Evolutionary conservation across 2,329 filamentous ascomycete species (phyloP).

Genomic region (Xylaria hypoxylon): DNA sequence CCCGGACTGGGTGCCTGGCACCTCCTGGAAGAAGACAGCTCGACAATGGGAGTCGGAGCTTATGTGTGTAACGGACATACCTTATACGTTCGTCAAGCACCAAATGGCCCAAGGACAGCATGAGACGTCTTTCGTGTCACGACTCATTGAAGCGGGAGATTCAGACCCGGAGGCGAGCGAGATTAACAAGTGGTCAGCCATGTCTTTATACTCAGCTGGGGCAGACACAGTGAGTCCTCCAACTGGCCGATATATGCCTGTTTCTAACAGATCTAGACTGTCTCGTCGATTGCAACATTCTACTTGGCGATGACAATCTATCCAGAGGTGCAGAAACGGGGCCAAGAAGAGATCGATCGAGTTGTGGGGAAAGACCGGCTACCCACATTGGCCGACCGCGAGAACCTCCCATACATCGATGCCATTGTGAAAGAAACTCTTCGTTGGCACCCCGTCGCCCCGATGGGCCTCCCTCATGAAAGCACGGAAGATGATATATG

Average conservation of each 20-base stretch:
- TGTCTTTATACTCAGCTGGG: slow-evolving; percentile 43
- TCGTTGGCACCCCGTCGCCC: slow-evolving; percentile 46
- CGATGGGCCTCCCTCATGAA: slow-evolving; percentile 42
- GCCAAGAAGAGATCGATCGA: slow-evolving; percentile 49
- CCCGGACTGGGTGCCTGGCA: slow-evolving; percentile 34
- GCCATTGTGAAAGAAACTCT: slow-evolving; percentile 45
- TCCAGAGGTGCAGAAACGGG: slow-evolving; percentile 58
- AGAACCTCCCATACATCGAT: slow-evolving; percentile 45
- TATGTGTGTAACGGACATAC: slow-evolving; percentile 18
- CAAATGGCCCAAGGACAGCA: slow-evolving; percentile 40
- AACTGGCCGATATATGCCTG: not conserved
- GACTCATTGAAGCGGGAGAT: slow-evolving; percentile 35
- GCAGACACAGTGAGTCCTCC: slow-evolving; percentile 39
- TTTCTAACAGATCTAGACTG: slow-evolving; percentile 11
- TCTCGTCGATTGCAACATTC: slow-evolving; percentile 49
- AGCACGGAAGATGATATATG: slow-evolving; percentile 32
- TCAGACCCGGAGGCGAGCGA: slow-evolving; percentile 31
- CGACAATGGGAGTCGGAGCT: slow-evolving; percentile 23
- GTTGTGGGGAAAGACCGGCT: slow-evolving; percentile 49
- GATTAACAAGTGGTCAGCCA: slow-evolving; percentile 40
- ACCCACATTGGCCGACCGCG: slow-evolving; percentile 42
- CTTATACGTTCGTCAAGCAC: slow-evolving; percentile 32
- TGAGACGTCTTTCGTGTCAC: slow-evolving; percentile 39
- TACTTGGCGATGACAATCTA: slow-evolving; percentile 61
- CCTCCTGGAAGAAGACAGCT: slow-evolving; percentile 29